Conservation (phyloP, 1,284 basidiomycete species). For the Fistulinella staudtii region DNA sequence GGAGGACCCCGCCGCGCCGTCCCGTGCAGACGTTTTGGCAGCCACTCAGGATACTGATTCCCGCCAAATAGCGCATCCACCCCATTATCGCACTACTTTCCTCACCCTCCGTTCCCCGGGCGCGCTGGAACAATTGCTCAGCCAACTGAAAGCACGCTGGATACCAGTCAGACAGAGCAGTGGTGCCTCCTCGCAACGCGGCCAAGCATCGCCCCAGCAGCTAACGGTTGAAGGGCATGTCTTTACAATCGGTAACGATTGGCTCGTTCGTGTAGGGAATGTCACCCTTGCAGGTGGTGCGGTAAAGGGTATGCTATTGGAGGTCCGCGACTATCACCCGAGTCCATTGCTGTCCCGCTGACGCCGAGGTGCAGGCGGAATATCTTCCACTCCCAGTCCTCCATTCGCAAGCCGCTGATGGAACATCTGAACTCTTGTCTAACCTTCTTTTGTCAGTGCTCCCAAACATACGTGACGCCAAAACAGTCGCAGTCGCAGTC, state of each 20-base stretch:
- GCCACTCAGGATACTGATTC: constrained; percentile 34
- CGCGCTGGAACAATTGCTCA: constrained; percentile 65
- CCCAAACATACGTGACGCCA: constrained; percentile 64
- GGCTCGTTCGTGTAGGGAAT: constrained; percentile 75
- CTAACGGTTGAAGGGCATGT: constrained; percentile 64
- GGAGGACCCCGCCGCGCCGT: constrained; percentile 68
- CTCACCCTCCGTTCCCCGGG: constrained; percentile 67
- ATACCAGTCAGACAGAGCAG: constrained; percentile 58
- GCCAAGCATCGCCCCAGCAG: constrained; percentile 55
- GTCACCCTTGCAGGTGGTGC: constrained; percentile 68
- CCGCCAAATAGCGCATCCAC: constrained; percentile 42
- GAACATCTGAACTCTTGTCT: constrained; percentile 66
- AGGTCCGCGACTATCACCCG: constrained; percentile 42
- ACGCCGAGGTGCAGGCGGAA: constrained; percentile 51
- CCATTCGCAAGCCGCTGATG: constrained; percentile 54
- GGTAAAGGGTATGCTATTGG: constrained; percentile 73
- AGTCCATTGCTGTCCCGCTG: not conserved
- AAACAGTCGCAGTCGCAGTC: constrained; percentile 69
- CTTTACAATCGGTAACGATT: constrained; percentile 71
- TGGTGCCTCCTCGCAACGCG: constrained; percentile 39
- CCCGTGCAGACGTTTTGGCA: constrained; percentile 55
- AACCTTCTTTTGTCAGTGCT: constrained; percentile 68
- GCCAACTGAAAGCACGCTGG: constrained; percentile 71
- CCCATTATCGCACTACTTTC: constrained; percentile 71
- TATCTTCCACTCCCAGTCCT: constrained; percentile 69